Evolutionary conservation across 2,329 filamentous ascomycete species (phyloP).

Genomic region (Exophiala xenobiotica): DNA sequence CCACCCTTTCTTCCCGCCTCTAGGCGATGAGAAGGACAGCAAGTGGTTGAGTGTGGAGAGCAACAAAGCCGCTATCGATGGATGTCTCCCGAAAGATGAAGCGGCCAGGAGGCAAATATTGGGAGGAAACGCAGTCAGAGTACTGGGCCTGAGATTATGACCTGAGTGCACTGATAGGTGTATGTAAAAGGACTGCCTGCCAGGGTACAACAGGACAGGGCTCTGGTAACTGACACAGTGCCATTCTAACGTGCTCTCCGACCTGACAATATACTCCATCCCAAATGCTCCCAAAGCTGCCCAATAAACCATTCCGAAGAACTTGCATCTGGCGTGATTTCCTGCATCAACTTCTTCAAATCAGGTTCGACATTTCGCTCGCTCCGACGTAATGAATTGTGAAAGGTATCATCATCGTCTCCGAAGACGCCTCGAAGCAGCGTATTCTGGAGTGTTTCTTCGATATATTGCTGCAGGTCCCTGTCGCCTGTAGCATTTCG

Average conservation of each 20-base stretch:
- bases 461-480: constrained; percentile 9
- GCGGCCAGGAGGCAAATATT: constrained; percentile 39
- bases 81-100: constrained; percentile 36
- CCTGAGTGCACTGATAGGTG: background rate
- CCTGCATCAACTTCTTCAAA: constrained; percentile 12
- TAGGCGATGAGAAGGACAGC: constrained; percentile 33
- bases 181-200: no score
- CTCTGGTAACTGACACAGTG: no score
- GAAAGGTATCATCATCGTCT: constrained; percentile 35
- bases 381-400: constrained; percentile 31
- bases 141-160: constrained; percentile 39
- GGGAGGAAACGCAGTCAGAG: constrained; percentile 46
- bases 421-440: constrained; percentile 45
- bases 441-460: constrained; percentile 40
- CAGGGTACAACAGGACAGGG: background rate
- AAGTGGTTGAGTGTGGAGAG: constrained; percentile 49
- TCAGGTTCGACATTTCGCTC: constrained; percentile 26
- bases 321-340: constrained; percentile 29
- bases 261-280: constrained; percentile 53
- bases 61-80: constrained; percentile 47
- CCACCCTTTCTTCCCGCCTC: constrained; percentile 47
- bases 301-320: constrained; percentile 55
- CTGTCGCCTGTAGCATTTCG: background rate
- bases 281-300: constrained; percentile 58
- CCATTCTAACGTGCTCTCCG: constrained; percentile 3